Percentiles rank a stretch among this genome's conserved stretches.
Evolutionary conservation across 495 filamentous ascomycete species (phyloP).

Genomic region (Daldinia vernicosa): DNA sequence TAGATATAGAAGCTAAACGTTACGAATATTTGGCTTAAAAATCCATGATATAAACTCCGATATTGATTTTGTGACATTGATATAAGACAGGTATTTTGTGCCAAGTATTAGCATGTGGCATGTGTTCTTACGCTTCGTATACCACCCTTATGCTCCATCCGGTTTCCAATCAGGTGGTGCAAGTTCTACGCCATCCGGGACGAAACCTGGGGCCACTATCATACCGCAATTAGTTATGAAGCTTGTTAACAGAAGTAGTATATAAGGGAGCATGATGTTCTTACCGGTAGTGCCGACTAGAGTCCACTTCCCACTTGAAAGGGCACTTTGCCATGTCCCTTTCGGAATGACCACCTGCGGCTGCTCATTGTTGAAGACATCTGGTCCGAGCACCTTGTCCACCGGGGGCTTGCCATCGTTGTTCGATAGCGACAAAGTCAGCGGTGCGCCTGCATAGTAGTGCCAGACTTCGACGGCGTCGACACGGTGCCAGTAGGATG

Average conservation of each 20-base stretch:
- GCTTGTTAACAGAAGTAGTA: background rate
- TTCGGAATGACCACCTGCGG: constrained; percentile 55
- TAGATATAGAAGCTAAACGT: background rate
- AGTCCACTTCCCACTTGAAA: constrained; percentile 56
- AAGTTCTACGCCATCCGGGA: constrained; percentile 49
- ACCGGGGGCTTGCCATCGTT: constrained; percentile 41
- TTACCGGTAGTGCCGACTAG: constrained; percentile 58
- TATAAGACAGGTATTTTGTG: background rate
- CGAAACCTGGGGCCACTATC: constrained; percentile 54
- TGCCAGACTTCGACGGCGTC: constrained; percentile 61
- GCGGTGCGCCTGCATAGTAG: constrained; percentile 59
- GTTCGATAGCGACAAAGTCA: constrained; percentile 49
- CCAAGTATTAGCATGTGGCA: background rate
- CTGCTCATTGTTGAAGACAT: constrained; percentile 50
- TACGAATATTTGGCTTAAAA: background rate
- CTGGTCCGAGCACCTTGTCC: constrained; percentile 63
- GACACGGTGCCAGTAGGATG: constrained; percentile 58
- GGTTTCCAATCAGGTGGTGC: constrained; percentile 51
- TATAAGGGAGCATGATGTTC: constrained; percentile 8
- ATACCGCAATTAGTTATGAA: background rate
- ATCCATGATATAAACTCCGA: background rate
- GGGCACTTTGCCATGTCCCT: constrained; percentile 55
- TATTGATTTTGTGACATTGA: background rate
- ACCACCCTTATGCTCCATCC: constrained; percentile 20
- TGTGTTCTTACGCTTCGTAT: no score